Conservation (phyloP, 768 basidiomycete species). For the Tylopilus sp. region DNA sequence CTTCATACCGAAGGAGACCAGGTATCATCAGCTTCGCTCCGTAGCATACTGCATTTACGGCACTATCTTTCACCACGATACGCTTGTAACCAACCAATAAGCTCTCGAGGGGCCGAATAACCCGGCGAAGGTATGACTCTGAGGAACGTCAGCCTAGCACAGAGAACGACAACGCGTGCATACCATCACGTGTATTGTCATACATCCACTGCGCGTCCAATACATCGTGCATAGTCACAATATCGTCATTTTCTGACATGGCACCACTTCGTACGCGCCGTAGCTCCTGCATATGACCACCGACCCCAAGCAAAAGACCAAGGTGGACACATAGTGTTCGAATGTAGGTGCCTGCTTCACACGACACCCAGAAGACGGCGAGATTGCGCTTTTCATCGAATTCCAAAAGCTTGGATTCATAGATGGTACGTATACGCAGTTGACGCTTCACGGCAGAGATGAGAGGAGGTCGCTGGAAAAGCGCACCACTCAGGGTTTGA, state of each 20-base stretch:
- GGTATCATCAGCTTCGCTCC: conserved; percentile 99
- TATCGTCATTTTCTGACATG: conserved; percentile 95
- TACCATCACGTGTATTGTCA: conserved; percentile 96
- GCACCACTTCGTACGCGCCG: conserved; percentile 93
- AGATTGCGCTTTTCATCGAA: conserved; percentile 97
- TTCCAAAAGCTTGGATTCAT: conserved; percentile 93
- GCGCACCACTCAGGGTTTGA: conserved; percentile 94
- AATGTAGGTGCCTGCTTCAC: conserved; percentile 96
- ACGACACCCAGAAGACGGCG: conserved; percentile 97
- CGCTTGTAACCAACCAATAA: conserved; percentile 95
- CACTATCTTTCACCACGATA: conserved; percentile 98
- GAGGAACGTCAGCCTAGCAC: conserved; percentile 12
- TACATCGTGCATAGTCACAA: conserved; percentile 99
- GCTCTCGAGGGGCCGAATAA: conserved; percentile 91
- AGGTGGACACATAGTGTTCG: conserved; percentile 97
- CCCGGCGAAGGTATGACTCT: conserved; percentile 97
- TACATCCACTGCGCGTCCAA: conserved; percentile 98
- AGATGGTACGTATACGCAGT: conserved; percentile 93
- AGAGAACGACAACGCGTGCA: conserved; percentile 17
- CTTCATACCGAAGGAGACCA: conserved; percentile 93
- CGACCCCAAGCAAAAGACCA: conserved; percentile 90
- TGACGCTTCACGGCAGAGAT: conserved; percentile 99
- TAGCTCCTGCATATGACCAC: conserved; percentile 99
- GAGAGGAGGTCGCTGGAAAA: conserved; percentile 97
- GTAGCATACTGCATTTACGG: conserved; percentile 98